These are phyloP conservation scores for Lachancea thermotolerans DNA, from an alignment of 805 yeast species.

Conservation along the genomic window DNA sequence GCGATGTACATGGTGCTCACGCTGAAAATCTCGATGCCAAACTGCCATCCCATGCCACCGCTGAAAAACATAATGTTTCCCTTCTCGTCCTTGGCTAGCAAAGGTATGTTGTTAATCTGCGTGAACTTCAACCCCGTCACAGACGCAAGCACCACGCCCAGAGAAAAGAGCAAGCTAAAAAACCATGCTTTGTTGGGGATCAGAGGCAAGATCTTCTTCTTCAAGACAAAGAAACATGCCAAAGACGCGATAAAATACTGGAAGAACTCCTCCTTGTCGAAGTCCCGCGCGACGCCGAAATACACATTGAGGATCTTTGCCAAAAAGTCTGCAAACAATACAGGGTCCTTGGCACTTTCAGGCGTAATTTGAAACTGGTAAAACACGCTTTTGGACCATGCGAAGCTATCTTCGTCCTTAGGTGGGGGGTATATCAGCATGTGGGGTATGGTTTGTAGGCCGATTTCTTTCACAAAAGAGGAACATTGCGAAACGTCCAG, in stretches of 20 bases:
- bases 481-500: slow-evolving; percentile 46
- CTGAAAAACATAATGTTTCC: slow-evolving; percentile 50
- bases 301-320: slow-evolving; percentile 39
- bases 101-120: slow-evolving; percentile 53
- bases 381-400: slow-evolving; percentile 30
- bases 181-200: slow-evolving; percentile 24
- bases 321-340: slow-evolving; percentile 49
- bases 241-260: slow-evolving; percentile 43
- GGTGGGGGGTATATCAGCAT: slow-evolving; percentile 60
- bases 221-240: slow-evolving; percentile 38
- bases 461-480: slow-evolving; percentile 35
- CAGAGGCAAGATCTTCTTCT: slow-evolving; percentile 38
- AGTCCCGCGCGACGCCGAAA: slow-evolving; percentile 39
- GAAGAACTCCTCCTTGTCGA: slow-evolving; percentile 38
- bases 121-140: slow-evolving; percentile 63
- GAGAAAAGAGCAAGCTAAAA: slow-evolving; percentile 32
- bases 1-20: slow-evolving; percentile 45
- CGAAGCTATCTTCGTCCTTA: slow-evolving; percentile 19
- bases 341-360: slow-evolving; percentile 31
- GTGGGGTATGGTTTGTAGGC: slow-evolving; percentile 52
- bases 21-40: slow-evolving; percentile 59
- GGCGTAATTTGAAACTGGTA: slow-evolving; percentile 32
- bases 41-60: slow-evolving; percentile 62
- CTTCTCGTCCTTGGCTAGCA: slow-evolving; percentile 46
- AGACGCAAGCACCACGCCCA: slow-evolving; percentile 37